These are phyloP conservation scores for Dipteronia sinensis DNA, from an alignment of 345 rosid genomes.

Conservation along the genomic window DNA sequence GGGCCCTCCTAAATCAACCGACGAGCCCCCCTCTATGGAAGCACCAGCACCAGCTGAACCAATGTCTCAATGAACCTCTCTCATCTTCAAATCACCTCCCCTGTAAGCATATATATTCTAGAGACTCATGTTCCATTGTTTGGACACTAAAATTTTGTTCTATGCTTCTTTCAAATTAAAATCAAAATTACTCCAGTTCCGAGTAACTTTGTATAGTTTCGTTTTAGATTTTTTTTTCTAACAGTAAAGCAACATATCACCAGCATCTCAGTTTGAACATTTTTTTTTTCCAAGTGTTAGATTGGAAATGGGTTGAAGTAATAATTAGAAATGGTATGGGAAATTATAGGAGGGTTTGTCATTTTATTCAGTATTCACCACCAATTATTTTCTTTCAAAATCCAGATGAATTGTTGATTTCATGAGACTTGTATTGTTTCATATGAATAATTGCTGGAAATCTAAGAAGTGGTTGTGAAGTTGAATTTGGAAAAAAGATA, in stretches of 20 bases:
- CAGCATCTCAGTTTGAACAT: not conserved
- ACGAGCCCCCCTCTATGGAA: conserved; percentile 32
- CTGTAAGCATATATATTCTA: not conserved
- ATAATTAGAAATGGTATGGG: not conserved
- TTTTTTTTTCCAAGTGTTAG: not conserved
- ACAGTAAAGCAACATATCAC: not conserved
- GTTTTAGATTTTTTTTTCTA: not conserved
- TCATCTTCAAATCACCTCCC: not conserved
- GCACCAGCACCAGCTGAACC: conserved; percentile 25
- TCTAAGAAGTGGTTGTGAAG: not conserved
- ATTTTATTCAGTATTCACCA: too few species aligned
- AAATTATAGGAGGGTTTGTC: not conserved
- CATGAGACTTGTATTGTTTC: not conserved
- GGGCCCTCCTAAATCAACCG: conserved; percentile 38
- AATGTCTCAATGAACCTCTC: conserved; percentile 19
- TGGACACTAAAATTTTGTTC: not conserved
- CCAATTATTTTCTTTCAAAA: too few species aligned
- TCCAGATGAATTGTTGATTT: not conserved
- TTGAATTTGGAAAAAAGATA: not conserved
- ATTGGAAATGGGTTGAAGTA: not conserved
- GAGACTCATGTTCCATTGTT: not conserved
- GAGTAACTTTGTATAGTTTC: not conserved
- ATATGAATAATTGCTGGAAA: too few species aligned
- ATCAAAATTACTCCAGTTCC: not conserved
- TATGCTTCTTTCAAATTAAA: not conserved